Evolutionary conservation across 208 protist species (phyloP), one percentile per base, ranked within the genome.

Genomic region (Leishmania gerbilli): DNA sequence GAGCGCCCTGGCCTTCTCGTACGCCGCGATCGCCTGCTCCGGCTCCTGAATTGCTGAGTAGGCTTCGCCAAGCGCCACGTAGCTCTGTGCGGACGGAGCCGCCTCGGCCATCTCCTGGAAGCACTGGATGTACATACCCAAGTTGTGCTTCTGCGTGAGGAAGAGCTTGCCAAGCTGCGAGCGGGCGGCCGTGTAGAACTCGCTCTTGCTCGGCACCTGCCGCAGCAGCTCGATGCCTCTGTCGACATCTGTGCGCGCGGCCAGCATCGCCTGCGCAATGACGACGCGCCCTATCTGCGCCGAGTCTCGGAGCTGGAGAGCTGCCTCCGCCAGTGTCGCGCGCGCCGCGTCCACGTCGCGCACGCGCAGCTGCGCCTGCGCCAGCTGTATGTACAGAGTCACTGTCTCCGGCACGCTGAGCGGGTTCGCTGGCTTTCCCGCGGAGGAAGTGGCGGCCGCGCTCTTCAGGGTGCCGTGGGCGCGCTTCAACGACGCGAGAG

Each of bases 41-140:
- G 95, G 93, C 77, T 98, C 95, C 80, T 97, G 95, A 47, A 98
- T 96, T 4, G 84, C 90, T 34, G 79, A 90, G 85, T 97, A 98
- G 31, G 96, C 96, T 80, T 98, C 95, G 58, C 93, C 96, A 11
- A 98, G 86, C 76, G 90, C 89, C 34, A 98, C 80, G 86, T 93
- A 98, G 75, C 90, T 94, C 79, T 95, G 85, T 45, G 88, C 75
- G 24, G 94, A 89, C 51, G 93, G 90, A 47, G 89, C 74, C 76
- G 94, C 87, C 78, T 97, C 89, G 34, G 96, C 94, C 84, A 98
- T 91, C 78, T 98, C 93, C 79, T 98, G 93, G 82, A 96, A 98
- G 84, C 95, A 98, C 77, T 94, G 87, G 0, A 93, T 92, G 77
- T 96, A 98, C 84, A 91, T 88, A 8, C 79, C 58, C 9, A 88